These are phyloP conservation scores for Linderina pennispora DNA, from an alignment of 192 early-diverging fungal species.

Conservation along the genomic window DNA sequence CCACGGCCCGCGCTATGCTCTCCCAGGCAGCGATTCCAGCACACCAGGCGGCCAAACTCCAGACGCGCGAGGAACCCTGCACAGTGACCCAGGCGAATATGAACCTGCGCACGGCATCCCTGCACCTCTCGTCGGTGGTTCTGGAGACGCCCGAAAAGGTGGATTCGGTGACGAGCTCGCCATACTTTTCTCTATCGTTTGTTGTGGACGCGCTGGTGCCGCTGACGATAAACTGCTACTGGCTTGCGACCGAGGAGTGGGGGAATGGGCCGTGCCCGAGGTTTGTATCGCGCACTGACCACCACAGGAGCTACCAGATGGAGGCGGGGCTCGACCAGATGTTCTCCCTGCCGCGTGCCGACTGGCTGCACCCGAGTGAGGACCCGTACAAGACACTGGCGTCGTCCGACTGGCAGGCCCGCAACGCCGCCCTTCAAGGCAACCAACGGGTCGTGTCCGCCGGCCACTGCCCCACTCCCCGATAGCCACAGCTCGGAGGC, in stretches of 20 bases:
- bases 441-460: neutral
- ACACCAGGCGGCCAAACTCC: conserved; percentile 1
- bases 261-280: conserved; percentile 13
- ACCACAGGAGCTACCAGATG: conserved; percentile 18
- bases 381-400: conserved; percentile 33
- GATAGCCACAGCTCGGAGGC: neutral
- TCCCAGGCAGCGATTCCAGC: conserved; percentile 20
- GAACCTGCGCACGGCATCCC: conserved; percentile 18
- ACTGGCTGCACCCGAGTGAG: conserved; percentile 34
- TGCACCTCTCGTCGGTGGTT: conserved; percentile 32
- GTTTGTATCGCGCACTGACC: conserved; percentile 28
- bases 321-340: conserved; percentile 21
- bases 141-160: conserved; percentile 9
- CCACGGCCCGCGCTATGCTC: conserved; percentile 37
- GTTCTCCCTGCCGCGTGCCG: conserved; percentile 23
- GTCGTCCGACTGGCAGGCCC: conserved; percentile 41
- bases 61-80: conserved; percentile 34
- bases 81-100: conserved; percentile 29
- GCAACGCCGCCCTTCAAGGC: conserved; percentile 3
- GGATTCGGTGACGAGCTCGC: conserved; percentile 19
- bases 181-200: conserved; percentile 31
- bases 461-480: neutral
- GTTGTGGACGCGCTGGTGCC: conserved; percentile 33
- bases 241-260: conserved; percentile 42
- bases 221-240: conserved; percentile 24